Conservation (phyloP, 805 yeast genomes). For the Candida mattraensis region DNA sequence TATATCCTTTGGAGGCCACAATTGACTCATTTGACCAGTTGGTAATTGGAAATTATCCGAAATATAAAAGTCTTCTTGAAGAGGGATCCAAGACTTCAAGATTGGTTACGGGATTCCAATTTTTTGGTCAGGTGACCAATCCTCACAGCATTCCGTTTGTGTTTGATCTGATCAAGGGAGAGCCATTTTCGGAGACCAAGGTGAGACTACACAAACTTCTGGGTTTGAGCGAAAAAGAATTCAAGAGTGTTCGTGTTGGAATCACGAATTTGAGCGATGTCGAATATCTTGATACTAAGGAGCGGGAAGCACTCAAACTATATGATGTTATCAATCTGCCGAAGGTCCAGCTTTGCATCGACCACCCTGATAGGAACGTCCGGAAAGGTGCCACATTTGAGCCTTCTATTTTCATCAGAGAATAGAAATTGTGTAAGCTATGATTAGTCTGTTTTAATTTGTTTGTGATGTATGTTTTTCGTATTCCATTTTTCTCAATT, state of each 20-base stretch:
- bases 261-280: constrained; percentile 42
- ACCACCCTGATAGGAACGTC: constrained; percentile 82
- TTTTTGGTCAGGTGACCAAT: constrained; percentile 62
- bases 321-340: constrained; percentile 46
- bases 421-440: constrained; percentile 15
- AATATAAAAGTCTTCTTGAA: constrained; percentile 20
- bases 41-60: constrained; percentile 49
- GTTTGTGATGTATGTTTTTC: constrained; percentile 12
- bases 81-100: constrained; percentile 30
- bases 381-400: constrained; percentile 50
- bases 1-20: constrained; percentile 35
- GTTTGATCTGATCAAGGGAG: constrained; percentile 69
- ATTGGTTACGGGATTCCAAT: constrained; percentile 71
- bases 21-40: constrained; percentile 43
- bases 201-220: constrained; percentile 64
- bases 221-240: constrained; percentile 79
- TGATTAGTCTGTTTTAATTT: constrained; percentile 7
- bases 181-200: constrained; percentile 60
- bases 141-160: constrained; percentile 86
- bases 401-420: constrained; percentile 60
- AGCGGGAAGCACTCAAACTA: constrained; percentile 54
- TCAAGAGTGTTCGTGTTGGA: constrained; percentile 71
- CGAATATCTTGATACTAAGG: constrained; percentile 44
- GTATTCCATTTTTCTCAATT: constrained; percentile 50
- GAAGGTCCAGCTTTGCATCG: constrained; percentile 60